phyloP scores from a whole-genome alignment of 306 rosid genomes.

The Cucurbita argyrosperma region DNA sequence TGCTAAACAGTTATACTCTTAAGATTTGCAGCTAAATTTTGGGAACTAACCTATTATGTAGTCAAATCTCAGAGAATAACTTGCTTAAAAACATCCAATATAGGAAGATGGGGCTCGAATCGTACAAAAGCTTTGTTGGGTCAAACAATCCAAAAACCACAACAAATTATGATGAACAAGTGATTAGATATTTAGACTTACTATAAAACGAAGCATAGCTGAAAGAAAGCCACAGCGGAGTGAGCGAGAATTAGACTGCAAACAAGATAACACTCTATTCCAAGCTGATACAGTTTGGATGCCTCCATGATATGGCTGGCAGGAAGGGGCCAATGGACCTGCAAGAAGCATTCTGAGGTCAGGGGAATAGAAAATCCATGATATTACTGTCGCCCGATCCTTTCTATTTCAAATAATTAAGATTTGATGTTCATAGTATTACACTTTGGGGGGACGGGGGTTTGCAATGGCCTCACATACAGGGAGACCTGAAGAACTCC shows the following conservation, averaged over 20 bases:
- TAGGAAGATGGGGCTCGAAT: background rate
- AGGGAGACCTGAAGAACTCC: conserved; percentile 75
- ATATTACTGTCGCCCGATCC: background rate
- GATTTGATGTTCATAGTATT: background rate
- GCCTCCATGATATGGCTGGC: conserved; percentile 80
- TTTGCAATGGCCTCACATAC: background rate
- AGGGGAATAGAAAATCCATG: background rate
- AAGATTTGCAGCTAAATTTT: background rate
- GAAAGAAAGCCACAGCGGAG: background rate
- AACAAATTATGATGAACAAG: background rate
- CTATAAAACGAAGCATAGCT: background rate
- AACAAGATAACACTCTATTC: background rate
- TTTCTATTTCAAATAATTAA: background rate
- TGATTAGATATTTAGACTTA: background rate
- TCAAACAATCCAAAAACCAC: background rate
- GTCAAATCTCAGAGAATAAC: too few species aligned
- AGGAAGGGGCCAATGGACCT: conserved; percentile 97
- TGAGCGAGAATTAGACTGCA: background rate
- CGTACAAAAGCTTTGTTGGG: background rate
- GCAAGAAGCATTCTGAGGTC: conserved; percentile 17
- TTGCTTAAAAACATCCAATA: too few species aligned
- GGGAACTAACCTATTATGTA: background rate
- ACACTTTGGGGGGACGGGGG: background rate
- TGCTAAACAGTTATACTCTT: background rate
- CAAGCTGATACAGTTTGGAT: background rate